Conservation (phyloP, 805 yeast species). For the Ogataea salicorniae region DNA sequence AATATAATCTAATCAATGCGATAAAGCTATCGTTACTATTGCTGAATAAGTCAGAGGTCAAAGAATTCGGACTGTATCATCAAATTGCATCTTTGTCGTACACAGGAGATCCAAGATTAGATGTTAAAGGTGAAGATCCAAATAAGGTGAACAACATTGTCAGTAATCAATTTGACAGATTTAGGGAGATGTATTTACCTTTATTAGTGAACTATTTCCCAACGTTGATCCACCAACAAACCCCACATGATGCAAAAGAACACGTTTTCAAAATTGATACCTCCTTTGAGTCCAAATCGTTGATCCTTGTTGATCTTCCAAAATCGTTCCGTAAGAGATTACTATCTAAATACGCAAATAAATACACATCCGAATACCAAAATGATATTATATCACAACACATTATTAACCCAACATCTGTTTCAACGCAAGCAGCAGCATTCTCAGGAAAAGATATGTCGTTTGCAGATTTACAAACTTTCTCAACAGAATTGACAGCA, state of each 20-base stretch:
- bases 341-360: slow-evolving; percentile 22
- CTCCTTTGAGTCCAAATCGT: slow-evolving; percentile 32
- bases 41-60: slow-evolving; percentile 33
- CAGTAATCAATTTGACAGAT: slow-evolving; percentile 61
- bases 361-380: slow-evolving; percentile 21
- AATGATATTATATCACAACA: slow-evolving; percentile 29
- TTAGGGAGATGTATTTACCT: slow-evolving; percentile 72
- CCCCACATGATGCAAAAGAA: slow-evolving; percentile 17
- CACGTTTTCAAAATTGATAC: slow-evolving; percentile 26
- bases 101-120: slow-evolving; percentile 84
- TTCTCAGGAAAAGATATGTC: slow-evolving; percentile 3
- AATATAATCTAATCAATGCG: slow-evolving; percentile 73
- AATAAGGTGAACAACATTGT: slow-evolving; percentile 84
- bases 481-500: slow-evolving; percentile 4
- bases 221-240: slow-evolving; percentile 18
- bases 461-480: slow-evolving; percentile 24
- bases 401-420: slow-evolving; percentile 11
- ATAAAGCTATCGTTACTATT: slow-evolving; percentile 61
- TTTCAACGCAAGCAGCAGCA: not conserved
- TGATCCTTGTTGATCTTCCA: slow-evolving; percentile 48
- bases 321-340: slow-evolving; percentile 39
- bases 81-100: slow-evolving; percentile 79
- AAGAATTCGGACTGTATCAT: slow-evolving; percentile 53
- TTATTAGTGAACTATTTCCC: slow-evolving; percentile 40
- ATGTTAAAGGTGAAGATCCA: slow-evolving; percentile 88